Percentiles rank a stretch among this genome's conserved stretches.
Conservation (phyloP, 1,284 basidiomycete species). For the Malassezia globosa region DNA sequence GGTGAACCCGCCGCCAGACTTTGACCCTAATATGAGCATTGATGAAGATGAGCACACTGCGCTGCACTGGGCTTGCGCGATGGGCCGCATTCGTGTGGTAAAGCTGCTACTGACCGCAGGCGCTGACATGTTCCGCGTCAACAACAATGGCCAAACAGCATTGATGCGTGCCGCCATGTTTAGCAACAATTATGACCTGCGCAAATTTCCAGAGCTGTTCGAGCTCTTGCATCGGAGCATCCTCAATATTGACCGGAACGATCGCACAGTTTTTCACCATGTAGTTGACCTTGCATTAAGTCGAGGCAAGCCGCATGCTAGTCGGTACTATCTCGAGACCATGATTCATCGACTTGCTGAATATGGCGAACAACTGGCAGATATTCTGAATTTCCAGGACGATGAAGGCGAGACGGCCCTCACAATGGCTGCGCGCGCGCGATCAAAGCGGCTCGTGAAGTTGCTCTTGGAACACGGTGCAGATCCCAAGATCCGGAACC, state of each 20-base stretch:
- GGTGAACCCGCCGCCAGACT: constrained; percentile 76
- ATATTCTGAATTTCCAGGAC: constrained; percentile 98
- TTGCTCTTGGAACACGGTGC: constrained; percentile 91
- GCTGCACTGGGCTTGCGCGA: constrained; percentile 96
- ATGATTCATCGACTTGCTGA: constrained; percentile 79
- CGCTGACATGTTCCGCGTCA: constrained; percentile 93
- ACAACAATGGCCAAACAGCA: constrained; percentile 90
- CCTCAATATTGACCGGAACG: constrained; percentile 95
- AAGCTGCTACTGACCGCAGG: constrained; percentile 87
- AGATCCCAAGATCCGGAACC: constrained; percentile 87
- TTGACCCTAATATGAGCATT: constrained; percentile 90
- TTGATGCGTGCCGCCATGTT: constrained; percentile 99
- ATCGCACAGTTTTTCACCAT: constrained; percentile 97
- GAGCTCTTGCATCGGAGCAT: constrained; percentile 92
- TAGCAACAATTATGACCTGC: constrained; percentile 97
- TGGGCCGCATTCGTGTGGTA: constrained; percentile 93
- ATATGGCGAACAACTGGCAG: constrained; percentile 89
- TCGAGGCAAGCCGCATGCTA: constrained; percentile 93
- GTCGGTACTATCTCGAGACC: constrained; percentile 97
- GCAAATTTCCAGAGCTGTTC: constrained; percentile 96
- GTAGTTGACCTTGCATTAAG: constrained; percentile 96
- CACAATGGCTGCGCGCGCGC: constrained; percentile 88
- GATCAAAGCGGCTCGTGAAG: constrained; percentile 92
- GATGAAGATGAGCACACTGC: constrained; percentile 98
- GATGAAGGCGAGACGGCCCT: constrained; percentile 96